Evolutionary conservation across 1,139 yeast genomes (phyloP).

Genomic region (Geotrichum carabidarum): DNA sequence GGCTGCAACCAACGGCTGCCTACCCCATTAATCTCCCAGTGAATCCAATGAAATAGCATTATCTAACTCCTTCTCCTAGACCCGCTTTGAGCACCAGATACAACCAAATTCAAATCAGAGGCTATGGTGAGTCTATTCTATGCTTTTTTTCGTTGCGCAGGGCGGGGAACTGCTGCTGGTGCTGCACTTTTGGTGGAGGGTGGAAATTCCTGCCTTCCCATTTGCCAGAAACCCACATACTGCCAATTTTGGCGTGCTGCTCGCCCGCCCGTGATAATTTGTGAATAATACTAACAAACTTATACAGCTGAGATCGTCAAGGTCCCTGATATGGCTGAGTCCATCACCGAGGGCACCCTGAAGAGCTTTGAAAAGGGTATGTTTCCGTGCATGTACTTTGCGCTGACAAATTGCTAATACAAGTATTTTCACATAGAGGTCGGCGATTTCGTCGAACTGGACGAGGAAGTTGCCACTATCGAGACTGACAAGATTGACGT

Average conservation of each 20-base stretch:
- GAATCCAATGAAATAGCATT: too few relatives aligned
- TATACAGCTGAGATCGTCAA: constrained; percentile 48
- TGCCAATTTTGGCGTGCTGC: neutral
- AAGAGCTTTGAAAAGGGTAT: constrained; percentile 55
- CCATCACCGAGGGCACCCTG: constrained; percentile 94
- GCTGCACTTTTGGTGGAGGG: neutral
- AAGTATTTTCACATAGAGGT: constrained; percentile 46
- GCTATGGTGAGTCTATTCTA: constrained; percentile 12
- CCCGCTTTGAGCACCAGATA: constrained; percentile 15
- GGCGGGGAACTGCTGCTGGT: too few relatives aligned
- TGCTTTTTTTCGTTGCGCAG: neutral
- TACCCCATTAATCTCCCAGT: too few relatives aligned
- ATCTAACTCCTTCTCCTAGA: neutral
- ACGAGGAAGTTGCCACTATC: constrained; percentile 92
- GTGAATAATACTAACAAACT: neutral
- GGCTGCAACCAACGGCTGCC: too few relatives aligned
- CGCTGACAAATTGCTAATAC: neutral
- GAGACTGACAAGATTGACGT: constrained; percentile 98
- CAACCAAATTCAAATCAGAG: constrained; percentile 16
- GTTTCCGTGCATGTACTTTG: constrained; percentile 8
- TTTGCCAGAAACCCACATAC: neutral
- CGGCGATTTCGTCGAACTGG: constrained; percentile 84
- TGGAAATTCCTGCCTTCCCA: neutral
- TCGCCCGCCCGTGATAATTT: neutral
- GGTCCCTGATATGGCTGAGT: constrained; percentile 99